Evolutionary conservation across 352 stramenopile genomes (phyloP).

Genomic region (Phytophthora hybrid): DNA sequence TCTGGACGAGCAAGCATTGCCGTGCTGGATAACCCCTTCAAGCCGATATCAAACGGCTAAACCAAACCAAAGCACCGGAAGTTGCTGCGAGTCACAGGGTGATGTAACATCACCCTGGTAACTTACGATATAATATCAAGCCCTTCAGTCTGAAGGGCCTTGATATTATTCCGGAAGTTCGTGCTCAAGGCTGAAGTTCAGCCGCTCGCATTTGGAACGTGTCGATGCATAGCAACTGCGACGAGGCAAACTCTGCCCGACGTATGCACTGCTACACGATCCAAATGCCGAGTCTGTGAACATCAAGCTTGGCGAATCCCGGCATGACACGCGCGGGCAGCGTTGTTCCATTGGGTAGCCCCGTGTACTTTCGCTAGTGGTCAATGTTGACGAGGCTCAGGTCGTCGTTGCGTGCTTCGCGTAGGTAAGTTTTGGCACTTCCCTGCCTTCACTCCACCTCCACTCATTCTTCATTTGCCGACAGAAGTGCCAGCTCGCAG

Average conservation of each 20-base stretch:
- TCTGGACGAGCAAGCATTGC: too few species aligned
- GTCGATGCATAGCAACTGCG: slow-evolving; percentile 26
- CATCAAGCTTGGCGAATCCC: not conserved
- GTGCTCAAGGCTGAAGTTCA: too few species aligned
- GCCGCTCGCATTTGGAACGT: not conserved
- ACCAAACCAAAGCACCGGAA: too few species aligned
- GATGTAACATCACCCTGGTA: too few species aligned
- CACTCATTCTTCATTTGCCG: slow-evolving; percentile 26
- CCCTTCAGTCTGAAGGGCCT: too few species aligned
- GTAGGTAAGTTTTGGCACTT: not conserved
- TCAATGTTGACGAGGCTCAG: slow-evolving; percentile 16
- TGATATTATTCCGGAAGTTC: too few species aligned
- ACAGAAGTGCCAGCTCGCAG: not conserved
- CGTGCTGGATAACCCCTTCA: too few species aligned
- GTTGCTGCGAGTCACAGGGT: too few species aligned
- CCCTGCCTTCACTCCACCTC: not conserved
- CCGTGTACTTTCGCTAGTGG: slow-evolving; percentile 26
- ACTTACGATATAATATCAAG: too few species aligned
- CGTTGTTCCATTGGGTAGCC: slow-evolving; percentile 29
- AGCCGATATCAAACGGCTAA: too few species aligned
- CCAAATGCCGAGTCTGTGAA: not conserved
- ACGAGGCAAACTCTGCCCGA: not conserved
- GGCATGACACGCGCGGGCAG: slow-evolving; percentile 17
- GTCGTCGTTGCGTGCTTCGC: not conserved
- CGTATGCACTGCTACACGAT: slow-evolving; percentile 1